Evolutionary conservation across 352 stramenopile species (phyloP), one percentile per base, ranked within the genome.

Genomic region (Hyaloperonospora brassicae): DNA sequence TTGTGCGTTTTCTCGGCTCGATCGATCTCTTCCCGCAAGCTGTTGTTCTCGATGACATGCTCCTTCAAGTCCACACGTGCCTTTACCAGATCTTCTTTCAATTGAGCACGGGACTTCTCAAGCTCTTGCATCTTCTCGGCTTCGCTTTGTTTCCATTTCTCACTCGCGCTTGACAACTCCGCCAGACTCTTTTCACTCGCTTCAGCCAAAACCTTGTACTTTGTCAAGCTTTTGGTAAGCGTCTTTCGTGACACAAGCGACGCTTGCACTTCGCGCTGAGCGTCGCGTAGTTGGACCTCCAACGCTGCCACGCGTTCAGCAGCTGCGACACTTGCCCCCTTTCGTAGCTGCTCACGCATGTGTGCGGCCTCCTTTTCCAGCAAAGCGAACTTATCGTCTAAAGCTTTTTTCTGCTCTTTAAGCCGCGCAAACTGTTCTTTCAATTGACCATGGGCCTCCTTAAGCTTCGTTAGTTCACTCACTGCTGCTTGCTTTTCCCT

Each of bases 131-230:
- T 39, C 60, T 86, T 84, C 11, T 68, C 66, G 2, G 75, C 63
- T 30, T 87, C 67, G 5, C 43, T 65, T 36, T 66, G 49, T 47
- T 87, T 86, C 76, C 78, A 87, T 54, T 73, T 70, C 31, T 84
- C 67, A 44, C 72, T 89, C 8, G 78, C 79, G 25, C 27, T 60
- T 21, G 80, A 89, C 22, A 91, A 53, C 38, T 84, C 80, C 0
- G 61, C 50, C 24, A 91, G 27, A 50, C 63, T 86, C 59, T 84
- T 87, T 24, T 91, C 76, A 41, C 84, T 85, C 11, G 76, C 80
- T 68, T 87, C 79, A 47, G 80, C 76, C 54, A 91, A 68, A 34
- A 70, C 69, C 52, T 89, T 91, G 63, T 89, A 91, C 49, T 86
- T 81, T 6, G 71, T 61, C 23, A 84, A 66, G 9, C 74, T 75